Evolutionary conservation across 1,284 basidiomycete genomes (phyloP).

Genomic region (Ustilago tritici): DNA sequence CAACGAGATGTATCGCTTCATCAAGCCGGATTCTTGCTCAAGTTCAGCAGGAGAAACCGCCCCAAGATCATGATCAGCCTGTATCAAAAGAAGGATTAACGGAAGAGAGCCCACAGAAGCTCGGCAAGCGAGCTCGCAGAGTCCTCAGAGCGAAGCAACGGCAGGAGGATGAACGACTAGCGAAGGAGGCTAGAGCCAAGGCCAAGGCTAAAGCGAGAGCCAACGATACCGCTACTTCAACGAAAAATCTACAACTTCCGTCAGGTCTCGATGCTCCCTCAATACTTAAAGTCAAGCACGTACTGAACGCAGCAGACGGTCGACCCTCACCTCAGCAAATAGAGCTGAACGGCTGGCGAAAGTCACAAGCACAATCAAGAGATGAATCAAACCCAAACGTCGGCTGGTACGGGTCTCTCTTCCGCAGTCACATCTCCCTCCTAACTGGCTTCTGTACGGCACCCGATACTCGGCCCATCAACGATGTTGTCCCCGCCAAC

Average conservation of each 20-base stretch:
- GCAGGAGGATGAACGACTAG: constrained; percentile 18
- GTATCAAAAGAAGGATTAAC: neutral
- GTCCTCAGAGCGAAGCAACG: constrained; percentile 25
- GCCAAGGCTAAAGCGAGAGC: constrained; percentile 10
- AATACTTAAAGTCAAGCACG: constrained; percentile 30
- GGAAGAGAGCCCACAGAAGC: constrained; percentile 19
- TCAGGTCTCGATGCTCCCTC: neutral
- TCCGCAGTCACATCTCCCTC: constrained; percentile 34
- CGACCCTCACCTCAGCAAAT: neutral
- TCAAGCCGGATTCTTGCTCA: constrained; percentile 24
- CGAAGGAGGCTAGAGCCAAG: constrained; percentile 16
- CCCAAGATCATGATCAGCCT: neutral
- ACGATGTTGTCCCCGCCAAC: neutral
- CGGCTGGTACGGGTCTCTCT: constrained; percentile 31
- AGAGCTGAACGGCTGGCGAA: constrained; percentile 7
- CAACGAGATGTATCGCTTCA: constrained; percentile 21
- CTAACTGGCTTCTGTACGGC: constrained; percentile 27
- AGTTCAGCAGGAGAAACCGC: constrained; percentile 11
- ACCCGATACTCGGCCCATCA: constrained; percentile 13
- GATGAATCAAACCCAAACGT: constrained; percentile 14
- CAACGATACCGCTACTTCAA: neutral
- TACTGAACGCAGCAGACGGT: neutral
- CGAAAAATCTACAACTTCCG: rapidly evolving
- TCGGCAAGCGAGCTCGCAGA: constrained; percentile 39
- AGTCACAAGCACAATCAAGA: constrained; percentile 1